Percentiles rank a stretch among this genome's conserved stretches.
phyloP scores from a whole-genome alignment of 1,139 yeast species.

The Kodamaea alishanica region DNA sequence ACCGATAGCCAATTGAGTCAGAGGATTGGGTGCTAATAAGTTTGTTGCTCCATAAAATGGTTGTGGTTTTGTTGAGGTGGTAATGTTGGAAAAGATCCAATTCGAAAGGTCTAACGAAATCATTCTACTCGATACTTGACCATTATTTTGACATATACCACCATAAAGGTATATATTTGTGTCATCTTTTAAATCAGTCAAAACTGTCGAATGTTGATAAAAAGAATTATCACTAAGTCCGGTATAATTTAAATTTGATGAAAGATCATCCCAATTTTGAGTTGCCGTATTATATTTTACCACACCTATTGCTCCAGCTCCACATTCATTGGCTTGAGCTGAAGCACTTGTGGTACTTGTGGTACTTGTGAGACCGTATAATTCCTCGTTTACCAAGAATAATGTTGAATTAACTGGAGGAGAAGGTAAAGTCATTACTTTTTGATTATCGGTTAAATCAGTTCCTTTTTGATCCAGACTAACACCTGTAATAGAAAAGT shows the following conservation, averaged over 20 bases:
- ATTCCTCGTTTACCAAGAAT: conserved; percentile 26
- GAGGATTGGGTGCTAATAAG: conserved; percentile 42
- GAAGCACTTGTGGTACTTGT: conserved; percentile 3
- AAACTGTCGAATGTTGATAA: conserved; percentile 32
- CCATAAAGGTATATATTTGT: conserved; percentile 47
- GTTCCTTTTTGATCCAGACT: conserved; percentile 11
- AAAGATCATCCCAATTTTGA: conserved; percentile 24
- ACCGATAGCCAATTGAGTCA: conserved; percentile 45
- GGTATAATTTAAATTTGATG: conserved; percentile 17
- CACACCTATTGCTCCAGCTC: conserved; percentile 26
- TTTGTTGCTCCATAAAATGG: conserved; percentile 47
- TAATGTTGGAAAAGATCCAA: conserved; percentile 28
- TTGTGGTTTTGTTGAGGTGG: conserved; percentile 47
- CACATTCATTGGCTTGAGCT: conserved; percentile 22
- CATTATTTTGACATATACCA: conserved; percentile 28
- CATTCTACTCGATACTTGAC: conserved; percentile 33
- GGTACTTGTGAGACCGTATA: conserved; percentile 30
- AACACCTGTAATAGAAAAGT: conserved; percentile 35
- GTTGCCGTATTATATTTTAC: conserved; percentile 19
- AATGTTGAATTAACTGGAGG: conserved; percentile 36
- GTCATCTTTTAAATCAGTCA: conserved; percentile 31
- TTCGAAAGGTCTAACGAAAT: conserved; percentile 28
- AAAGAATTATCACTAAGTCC: conserved; percentile 28
- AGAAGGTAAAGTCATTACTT: conserved; percentile 19
- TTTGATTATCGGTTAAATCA: conserved; percentile 19